Evolutionary conservation across 2,329 filamentous ascomycete genomes (phyloP).

Genomic region (Pyricularia grisea): DNA sequence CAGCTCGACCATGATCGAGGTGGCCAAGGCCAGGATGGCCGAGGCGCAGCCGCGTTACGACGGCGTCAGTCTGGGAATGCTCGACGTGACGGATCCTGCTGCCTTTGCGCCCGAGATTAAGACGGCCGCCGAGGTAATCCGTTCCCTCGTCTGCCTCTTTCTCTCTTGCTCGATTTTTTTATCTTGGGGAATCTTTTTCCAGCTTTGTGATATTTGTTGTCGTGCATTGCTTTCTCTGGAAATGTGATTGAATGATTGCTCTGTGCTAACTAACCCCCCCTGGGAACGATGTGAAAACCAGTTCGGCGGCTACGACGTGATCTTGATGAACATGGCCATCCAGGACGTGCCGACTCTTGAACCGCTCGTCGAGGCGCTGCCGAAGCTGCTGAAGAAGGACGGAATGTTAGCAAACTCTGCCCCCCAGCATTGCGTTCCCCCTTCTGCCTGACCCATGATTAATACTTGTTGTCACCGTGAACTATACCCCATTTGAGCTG

Average conservation of each 20-base stretch:
- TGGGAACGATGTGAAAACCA: background rate
- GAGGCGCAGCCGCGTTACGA: slow-evolving; percentile 8
- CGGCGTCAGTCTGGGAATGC: slow-evolving; percentile 19
- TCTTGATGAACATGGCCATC: slow-evolving; percentile 38
- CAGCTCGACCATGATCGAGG: slow-evolving; percentile 27
- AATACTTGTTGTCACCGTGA: too few species aligned
- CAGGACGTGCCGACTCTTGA: slow-evolving; percentile 36
- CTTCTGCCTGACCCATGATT: too few species aligned
- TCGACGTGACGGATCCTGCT: slow-evolving; percentile 26
- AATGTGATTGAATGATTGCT: background rate
- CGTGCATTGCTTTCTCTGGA: background rate
- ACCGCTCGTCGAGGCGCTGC: slow-evolving; percentile 29
- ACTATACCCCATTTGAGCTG: background rate
- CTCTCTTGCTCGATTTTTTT: too few species aligned
- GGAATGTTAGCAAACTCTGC: slow-evolving; percentile 24
- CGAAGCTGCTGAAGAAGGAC: slow-evolving; percentile 26
- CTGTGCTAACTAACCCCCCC: background rate
- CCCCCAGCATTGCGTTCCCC: slow-evolving; percentile 7
- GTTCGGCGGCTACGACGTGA: slow-evolving; percentile 26
- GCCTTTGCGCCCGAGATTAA: background rate
- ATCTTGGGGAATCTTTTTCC: too few species aligned
- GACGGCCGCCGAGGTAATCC: background rate
- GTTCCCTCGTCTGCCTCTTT: background rate
- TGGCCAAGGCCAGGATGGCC: slow-evolving; percentile 16
- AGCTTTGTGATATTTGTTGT: too few species aligned